These are phyloP conservation scores for Fibroporia radiculosa DNA, from an alignment of 768 basidiomycete genomes.

Conservation along the genomic window DNA sequence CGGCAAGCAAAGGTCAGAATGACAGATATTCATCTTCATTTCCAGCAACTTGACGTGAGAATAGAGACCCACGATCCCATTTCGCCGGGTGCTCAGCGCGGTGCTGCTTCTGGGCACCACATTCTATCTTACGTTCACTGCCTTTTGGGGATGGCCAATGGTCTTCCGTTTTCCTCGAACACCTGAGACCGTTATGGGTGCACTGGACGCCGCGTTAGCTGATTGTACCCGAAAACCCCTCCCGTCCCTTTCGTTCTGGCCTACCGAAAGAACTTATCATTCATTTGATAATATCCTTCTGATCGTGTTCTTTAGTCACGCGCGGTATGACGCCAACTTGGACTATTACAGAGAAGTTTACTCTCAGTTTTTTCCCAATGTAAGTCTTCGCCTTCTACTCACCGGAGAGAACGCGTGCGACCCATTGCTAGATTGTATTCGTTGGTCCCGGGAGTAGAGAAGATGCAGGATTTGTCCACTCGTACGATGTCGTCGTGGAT, in stretches of 20 bases:
- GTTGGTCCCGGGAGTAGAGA: constrained; percentile 40
- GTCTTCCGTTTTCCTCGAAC: neutral
- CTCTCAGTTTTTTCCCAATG: constrained; percentile 42
- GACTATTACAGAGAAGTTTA: constrained; percentile 41
- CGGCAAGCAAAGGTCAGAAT: constrained; percentile 4
- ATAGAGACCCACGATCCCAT: neutral
- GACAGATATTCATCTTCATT: neutral
- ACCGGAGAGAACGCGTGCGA: neutral
- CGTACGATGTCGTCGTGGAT: constrained; percentile 43
- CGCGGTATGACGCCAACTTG: constrained; percentile 37
- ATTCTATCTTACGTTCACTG: constrained; percentile 5
- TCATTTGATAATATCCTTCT: constrained; percentile 36
- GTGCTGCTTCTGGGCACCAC: neutral
- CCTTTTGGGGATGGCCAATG: neutral
- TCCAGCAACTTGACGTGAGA: neutral
- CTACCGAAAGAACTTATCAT: constrained; percentile 21
- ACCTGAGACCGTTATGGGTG: constrained; percentile 3
- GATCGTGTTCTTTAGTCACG: constrained; percentile 44
- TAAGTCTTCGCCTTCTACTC: constrained; percentile 16
- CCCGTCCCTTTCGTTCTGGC: constrained; percentile 5
- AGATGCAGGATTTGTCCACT: constrained; percentile 38
- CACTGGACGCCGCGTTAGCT: neutral
- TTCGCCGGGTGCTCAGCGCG: neutral
- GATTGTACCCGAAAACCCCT: constrained; percentile 20
- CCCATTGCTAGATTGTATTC: constrained; percentile 33